Evolutionary conservation across 345 rosid species (phyloP), one percentile per base, ranked within the genome.

Genomic region (Pugionium cornutum): DNA sequence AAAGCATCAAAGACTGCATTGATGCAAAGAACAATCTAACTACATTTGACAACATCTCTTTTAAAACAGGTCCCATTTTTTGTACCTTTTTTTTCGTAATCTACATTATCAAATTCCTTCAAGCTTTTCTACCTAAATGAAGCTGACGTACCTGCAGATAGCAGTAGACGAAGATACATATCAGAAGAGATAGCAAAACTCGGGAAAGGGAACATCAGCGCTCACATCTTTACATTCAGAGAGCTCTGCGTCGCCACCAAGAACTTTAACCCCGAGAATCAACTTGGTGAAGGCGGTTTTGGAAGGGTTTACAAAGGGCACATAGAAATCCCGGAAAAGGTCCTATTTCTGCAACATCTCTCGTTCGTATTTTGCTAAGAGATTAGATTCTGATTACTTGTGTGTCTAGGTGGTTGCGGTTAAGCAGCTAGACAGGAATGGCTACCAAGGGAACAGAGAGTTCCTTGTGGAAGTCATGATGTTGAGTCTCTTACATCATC

Each of bases 241-340:
- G 96, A 92, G 62, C 81, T 92, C 6, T 78, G 77, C 36, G 68
- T 30, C 1, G 96, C 96, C 26, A 89, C 98, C 10, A 63, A 78
- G 6, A 86, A 85, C 77, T 92, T 92, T 78, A 67, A 77, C 67
- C 86, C 79, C 1, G 84, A 83, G 0, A 76, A 81, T 76, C 80
- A 82, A 52, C 80, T 92, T 2, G 98, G 98, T 4, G 97, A 92
- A 83, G 98, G 98, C 1, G 98, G 98, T 18, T 92, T 89, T 44
- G 98, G 98, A 33, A 92, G 90, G 82, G 97, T 89, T 11, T 92
- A 89, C 75, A 86, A 79, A 75, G 98, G 92, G 3, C 53, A 64
- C 1, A 49, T 88, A 30, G 88, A 82, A 54, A 62, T 61, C 58
- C 66, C 59, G 30, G 74, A 84, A 44, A 72, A 81, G 58, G 95